phyloP scores from a whole-genome alignment of 805 yeast species.

The Myxozyma sirexii region DNA sequence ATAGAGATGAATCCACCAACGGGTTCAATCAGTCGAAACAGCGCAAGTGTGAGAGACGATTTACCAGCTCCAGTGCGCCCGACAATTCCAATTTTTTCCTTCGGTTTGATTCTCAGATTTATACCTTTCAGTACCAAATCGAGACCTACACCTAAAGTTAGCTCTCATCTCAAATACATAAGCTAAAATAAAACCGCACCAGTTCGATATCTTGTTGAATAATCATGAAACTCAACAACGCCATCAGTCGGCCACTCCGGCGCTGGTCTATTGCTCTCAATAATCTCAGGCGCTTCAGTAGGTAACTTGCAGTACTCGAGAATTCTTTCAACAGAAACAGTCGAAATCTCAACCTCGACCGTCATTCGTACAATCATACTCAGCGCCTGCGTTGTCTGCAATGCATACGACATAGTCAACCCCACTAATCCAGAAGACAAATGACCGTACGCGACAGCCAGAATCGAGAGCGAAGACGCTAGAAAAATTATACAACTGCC shows the following conservation, averaged over 20 bases:
- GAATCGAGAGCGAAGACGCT: constrained; percentile 78
- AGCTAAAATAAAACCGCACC: constrained; percentile 38
- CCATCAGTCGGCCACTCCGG: constrained; percentile 74
- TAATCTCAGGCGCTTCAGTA: constrained; percentile 78
- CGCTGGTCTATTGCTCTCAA: constrained; percentile 68
- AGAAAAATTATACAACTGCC: constrained; percentile 87
- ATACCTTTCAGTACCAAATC: constrained; percentile 76
- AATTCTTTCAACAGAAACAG: constrained; percentile 93
- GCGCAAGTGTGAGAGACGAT: constrained; percentile 78
- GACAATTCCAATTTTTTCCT: constrained; percentile 90
- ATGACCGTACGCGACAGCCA: constrained; percentile 65
- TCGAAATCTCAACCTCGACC: constrained; percentile 95
- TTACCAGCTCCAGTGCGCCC: constrained; percentile 98
- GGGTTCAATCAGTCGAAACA: constrained; percentile 82
- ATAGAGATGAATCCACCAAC: constrained; percentile 66
- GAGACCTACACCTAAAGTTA: constrained; percentile 48
- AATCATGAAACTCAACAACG: constrained; percentile 64
- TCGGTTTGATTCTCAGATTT: constrained; percentile 60
- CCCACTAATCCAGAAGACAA: constrained; percentile 94
- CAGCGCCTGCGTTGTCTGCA: constrained; percentile 87
- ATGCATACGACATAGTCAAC: constrained; percentile 86
- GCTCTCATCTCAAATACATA: background rate
- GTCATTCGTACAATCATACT: constrained; percentile 99
- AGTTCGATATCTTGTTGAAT: constrained; percentile 81
- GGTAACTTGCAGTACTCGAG: constrained; percentile 76